phyloP scores from a whole-genome alignment of 192 early-diverging fungal species.

The Linnemannia exigua region DNA sequence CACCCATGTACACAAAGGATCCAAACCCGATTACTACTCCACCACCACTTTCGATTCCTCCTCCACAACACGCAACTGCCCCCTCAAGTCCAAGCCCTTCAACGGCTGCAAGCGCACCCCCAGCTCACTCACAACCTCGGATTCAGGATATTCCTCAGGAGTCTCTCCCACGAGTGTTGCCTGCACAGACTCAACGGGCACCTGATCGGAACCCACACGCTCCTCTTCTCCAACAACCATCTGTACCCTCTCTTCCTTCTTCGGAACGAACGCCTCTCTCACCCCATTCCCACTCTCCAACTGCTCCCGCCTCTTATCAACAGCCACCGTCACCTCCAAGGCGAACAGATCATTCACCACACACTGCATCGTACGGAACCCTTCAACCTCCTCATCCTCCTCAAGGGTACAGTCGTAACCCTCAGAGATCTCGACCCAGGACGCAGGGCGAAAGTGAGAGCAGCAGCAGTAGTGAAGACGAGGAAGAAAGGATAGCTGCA shows the following conservation, averaged over 20 bases:
- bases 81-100: background rate
- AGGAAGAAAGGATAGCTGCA: background rate
- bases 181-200: background rate
- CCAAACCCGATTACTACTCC: background rate
- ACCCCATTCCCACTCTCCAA: background rate
- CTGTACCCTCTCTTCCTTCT: background rate
- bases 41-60: background rate
- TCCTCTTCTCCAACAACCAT: background rate
- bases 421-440: background rate
- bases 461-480: background rate
- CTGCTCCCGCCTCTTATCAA: background rate
- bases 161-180: background rate
- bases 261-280: background rate
- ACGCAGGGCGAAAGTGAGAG: background rate
- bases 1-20: conserved; percentile 30
- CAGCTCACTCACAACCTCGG: background rate
- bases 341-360: background rate
- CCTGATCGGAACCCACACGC: background rate
- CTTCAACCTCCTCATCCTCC: background rate
- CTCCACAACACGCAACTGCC: background rate
- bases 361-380: background rate
- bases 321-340: background rate
- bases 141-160: background rate
- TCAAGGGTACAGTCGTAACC: background rate
- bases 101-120: background rate